phyloP scores from a whole-genome alignment of 1,284 basidiomycete species.

The Leccinum pachyderme region DNA sequence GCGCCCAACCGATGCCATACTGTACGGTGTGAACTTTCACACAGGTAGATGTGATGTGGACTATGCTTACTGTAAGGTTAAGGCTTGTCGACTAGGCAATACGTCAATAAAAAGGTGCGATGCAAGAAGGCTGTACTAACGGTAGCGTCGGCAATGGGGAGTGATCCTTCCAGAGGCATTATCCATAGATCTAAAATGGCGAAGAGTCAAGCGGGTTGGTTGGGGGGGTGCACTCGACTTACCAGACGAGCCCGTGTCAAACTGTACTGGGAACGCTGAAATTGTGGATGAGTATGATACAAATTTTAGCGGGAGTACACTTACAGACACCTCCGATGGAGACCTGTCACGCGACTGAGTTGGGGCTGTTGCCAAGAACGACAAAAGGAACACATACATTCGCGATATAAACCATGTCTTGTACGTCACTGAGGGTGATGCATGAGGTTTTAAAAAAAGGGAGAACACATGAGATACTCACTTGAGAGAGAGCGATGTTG shows the following conservation, averaged over 20 bases:
- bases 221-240: slow-evolving; percentile 39
- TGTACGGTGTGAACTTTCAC: slow-evolving; percentile 27
- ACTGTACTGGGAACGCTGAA: slow-evolving; percentile 64
- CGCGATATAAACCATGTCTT: slow-evolving; percentile 72
- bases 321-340: slow-evolving; percentile 59
- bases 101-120: slow-evolving; percentile 11
- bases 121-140: slow-evolving; percentile 39
- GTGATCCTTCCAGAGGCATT: slow-evolving; percentile 46
- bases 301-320: slow-evolving; percentile 11
- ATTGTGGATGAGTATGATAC: slow-evolving; percentile 1
- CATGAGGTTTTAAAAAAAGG: not conserved
- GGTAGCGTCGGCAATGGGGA: slow-evolving; percentile 52
- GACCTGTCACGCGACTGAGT: slow-evolving; percentile 43
- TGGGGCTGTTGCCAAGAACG: not conserved
- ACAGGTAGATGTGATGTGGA: not conserved
- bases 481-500: slow-evolving; percentile 36
- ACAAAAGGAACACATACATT: slow-evolving; percentile 48
- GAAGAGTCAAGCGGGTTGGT: not conserved
- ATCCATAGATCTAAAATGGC: slow-evolving; percentile 66
- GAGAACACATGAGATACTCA: slow-evolving; percentile 34
- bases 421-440: slow-evolving; percentile 49
- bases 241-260: slow-evolving; percentile 82
- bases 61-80: slow-evolving; percentile 58
- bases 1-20: slow-evolving; percentile 80
- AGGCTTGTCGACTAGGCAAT: slow-evolving; percentile 40